phyloP scores from a whole-genome alignment of 2,329 filamentous ascomycete genomes.

The Fonsecaea monophora region DNA sequence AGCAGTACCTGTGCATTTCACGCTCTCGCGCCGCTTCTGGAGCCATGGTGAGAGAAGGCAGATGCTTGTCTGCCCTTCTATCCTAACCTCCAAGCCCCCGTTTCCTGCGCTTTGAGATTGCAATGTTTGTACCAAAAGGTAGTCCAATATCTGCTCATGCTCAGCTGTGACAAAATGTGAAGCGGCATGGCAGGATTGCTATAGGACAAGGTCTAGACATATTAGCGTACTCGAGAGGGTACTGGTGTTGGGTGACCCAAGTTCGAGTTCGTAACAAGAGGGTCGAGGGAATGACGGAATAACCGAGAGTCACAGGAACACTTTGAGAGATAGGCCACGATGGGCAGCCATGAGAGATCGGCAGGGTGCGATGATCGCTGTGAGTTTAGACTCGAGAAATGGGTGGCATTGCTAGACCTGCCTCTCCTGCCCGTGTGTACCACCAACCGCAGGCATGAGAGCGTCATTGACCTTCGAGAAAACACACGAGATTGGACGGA shows the following conservation, averaged over 20 bases:
- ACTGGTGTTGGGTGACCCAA: not conserved
- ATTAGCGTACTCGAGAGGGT: not conserved
- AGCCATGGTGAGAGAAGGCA: conserved; percentile 26
- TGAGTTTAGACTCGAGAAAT: not conserved
- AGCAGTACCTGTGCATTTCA: conserved; percentile 35
- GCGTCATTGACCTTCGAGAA: not conserved
- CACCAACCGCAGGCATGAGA: not conserved
- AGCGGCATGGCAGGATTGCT: not conserved
- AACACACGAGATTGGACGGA: conserved; percentile 1
- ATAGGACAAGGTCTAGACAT: not conserved
- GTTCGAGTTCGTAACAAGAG: conserved; percentile 1
- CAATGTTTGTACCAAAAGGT: not conserved
- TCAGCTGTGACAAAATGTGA: not conserved
- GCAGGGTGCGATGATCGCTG: not conserved
- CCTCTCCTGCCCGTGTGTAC: not conserved
- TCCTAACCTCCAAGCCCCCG: not conserved
- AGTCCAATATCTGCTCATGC: not conserved
- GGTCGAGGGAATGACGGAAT: not conserved
- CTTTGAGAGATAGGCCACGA: not conserved
- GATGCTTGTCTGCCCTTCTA: not conserved
- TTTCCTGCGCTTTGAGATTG: not conserved
- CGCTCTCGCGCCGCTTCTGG: conserved; percentile 35
- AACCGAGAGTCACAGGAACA: conserved; percentile 7
- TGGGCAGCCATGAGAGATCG: conserved; percentile 6
- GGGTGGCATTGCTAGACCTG: not conserved